Conservation (phyloP, 2,329 filamentous ascomycete genomes). For the Stemphylium beticola region DNA sequence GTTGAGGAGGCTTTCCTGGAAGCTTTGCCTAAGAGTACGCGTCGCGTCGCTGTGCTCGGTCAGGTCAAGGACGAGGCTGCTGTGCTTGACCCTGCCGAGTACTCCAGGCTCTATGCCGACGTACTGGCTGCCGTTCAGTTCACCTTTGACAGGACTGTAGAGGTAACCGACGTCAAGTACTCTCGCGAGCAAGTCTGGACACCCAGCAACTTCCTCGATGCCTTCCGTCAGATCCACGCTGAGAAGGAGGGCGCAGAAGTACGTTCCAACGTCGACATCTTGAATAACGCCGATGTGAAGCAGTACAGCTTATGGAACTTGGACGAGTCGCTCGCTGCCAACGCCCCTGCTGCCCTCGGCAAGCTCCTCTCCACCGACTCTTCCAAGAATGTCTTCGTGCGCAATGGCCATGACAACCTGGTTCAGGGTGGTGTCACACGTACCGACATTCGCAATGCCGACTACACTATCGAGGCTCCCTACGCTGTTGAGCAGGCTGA, state of each 20-base stretch:
- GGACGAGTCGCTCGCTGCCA: conserved; percentile 72
- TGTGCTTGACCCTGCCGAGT: conserved; percentile 75
- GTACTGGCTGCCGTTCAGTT: conserved; percentile 86
- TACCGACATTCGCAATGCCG: conserved; percentile 83
- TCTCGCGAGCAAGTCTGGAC: conserved; percentile 72
- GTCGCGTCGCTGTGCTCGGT: conserved; percentile 82
- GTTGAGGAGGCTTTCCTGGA: conserved; percentile 92
- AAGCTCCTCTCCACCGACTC: conserved; percentile 67
- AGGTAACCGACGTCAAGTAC: conserved; percentile 88
- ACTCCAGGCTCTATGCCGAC: conserved; percentile 91
- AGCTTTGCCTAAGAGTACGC: conserved; percentile 75
- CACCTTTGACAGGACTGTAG: conserved; percentile 61
- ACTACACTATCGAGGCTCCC: conserved; percentile 81
- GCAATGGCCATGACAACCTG: conserved; percentile 66
- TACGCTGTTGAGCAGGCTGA: conserved; percentile 83
- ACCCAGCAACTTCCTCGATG: conserved; percentile 57
- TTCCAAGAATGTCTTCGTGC: conserved; percentile 65
- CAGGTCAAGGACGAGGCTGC: conserved; percentile 79
- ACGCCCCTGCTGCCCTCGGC: conserved; percentile 67
- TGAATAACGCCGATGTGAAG: conserved; percentile 64
- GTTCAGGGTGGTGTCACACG: conserved; percentile 78
- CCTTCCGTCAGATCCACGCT: conserved; percentile 55
- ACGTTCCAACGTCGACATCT: conserved; percentile 58
- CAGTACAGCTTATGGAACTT: conserved; percentile 96
- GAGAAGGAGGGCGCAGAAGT: conserved; percentile 50